A percentile compares a stretch with the other conserved stretches of the same genome.
These are phyloP conservation scores for Oropetium thomaeum DNA, from an alignment of 176 grass and related monocot species.

Conservation along the genomic window DNA sequence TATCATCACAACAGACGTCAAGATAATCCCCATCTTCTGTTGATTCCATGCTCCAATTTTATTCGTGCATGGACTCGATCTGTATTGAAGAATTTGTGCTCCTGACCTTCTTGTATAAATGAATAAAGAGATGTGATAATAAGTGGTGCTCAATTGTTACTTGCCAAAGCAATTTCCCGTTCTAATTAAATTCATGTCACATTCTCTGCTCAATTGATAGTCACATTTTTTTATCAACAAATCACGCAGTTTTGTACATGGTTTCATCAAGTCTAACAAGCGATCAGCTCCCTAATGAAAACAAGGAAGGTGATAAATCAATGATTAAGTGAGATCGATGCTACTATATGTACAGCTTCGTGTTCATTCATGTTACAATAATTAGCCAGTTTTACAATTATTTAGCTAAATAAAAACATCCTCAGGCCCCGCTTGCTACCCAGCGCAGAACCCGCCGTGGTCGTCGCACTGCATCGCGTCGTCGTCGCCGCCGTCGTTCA, in stretches of 20 bases:
- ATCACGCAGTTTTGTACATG: constrained; percentile 15
- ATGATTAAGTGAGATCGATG: constrained; percentile 14
- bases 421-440: not conserved
- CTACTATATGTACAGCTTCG: constrained; percentile 34
- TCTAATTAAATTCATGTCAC: no score
- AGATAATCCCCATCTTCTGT: not conserved
- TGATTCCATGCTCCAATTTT: constrained; percentile 1
- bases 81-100: not conserved
- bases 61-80: not conserved
- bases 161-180: not conserved
- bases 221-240: not conserved
- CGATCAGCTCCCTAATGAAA: constrained; percentile 8
- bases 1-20: not conserved
- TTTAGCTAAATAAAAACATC: not conserved
- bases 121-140: constrained; percentile 7
- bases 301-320: constrained; percentile 13
- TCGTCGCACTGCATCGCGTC: constrained; percentile 33
- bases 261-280: not conserved
- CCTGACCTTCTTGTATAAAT: not conserved
- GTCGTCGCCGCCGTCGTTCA: constrained; percentile 44
- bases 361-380: not conserved
- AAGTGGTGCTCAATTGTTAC: not conserved
- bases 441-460: constrained; percentile 38
- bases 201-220: no score
- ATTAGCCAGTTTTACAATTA: not conserved